These are phyloP conservation scores for Geotrichum ghanense DNA, from an alignment of 805 yeast genomes.

Conservation along the genomic window DNA sequence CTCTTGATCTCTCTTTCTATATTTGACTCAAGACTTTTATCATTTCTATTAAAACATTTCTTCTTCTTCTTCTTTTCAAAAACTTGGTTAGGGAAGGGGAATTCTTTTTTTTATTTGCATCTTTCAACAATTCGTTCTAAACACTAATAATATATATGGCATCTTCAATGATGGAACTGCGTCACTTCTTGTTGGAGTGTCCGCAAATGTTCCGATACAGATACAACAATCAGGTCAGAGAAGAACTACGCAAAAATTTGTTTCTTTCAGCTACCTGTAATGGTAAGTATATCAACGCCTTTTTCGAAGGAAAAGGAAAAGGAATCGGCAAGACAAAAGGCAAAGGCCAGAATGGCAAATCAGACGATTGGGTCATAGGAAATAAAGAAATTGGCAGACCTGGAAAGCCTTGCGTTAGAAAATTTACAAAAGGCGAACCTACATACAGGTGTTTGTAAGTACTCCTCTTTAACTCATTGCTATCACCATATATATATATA, in stretches of 20 bases:
- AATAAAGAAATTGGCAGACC: constrained; percentile 34
- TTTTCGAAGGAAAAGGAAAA: constrained; percentile 24
- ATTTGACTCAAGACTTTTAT: too few relatives aligned
- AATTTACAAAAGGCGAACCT: constrained; percentile 69
- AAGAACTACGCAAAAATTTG: constrained; percentile 30
- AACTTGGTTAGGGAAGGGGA: too few relatives aligned
- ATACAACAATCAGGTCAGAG: constrained; percentile 18
- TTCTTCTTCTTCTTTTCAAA: too few relatives aligned
- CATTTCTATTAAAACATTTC: too few relatives aligned
- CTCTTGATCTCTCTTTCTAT: too few relatives aligned
- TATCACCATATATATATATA: background rate
- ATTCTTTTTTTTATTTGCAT: too few relatives aligned
- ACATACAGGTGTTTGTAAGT: constrained; percentile 51
- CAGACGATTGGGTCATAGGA: constrained; percentile 9
- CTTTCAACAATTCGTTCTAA: background rate
- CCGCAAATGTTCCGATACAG: constrained; percentile 21
- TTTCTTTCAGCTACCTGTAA: constrained; percentile 32
- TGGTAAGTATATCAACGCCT: constrained; percentile 30
- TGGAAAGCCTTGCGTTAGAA: constrained; percentile 61
- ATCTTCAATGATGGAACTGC: constrained; percentile 9
- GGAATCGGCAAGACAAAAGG: constrained; percentile 18
- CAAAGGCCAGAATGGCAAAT: constrained; percentile 5
- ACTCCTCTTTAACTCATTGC: background rate
- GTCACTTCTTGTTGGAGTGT: constrained; percentile 18
- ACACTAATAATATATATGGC: too few relatives aligned